Evolutionary conservation across 345 rosid species (phyloP), one percentile per base, ranked within the genome.

Genomic region (Camelina laxa): DNA sequence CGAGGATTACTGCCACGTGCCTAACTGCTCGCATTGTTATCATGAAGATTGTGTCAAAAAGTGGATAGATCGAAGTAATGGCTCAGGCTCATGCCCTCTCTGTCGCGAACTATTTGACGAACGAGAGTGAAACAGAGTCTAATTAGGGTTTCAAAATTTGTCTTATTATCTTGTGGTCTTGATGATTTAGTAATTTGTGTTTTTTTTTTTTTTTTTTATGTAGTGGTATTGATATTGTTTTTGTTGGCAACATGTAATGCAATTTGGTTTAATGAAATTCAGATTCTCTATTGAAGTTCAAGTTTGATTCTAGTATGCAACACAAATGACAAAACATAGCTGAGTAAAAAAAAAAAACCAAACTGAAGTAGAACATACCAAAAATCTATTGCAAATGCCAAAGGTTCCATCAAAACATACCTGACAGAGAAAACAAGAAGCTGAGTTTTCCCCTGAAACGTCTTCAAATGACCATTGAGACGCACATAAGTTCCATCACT

Each of bases 401-500:
- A n/a, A 53, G 15, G 1, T 11, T 27, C 30, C 30, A 19, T 6
- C 31, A 67, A 30, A 4, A 51, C 66, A 44, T 79, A 93, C 97
- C 97, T 93, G 21, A 87, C 92, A 74, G 95, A 87, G 80, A 94
- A 94, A 39, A 86, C 95, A 74, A 75, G 86, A 47, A 94, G 76
- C 77, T 87, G 97, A 14, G 54, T 81, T 44, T 67, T 77, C 9
- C 92, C 91, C 76, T 87, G 96, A 67, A 88, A 84, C 60, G 84
- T 86, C 80, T 82, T 88, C 84, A 94, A 74, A 80, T 84, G 89
- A 59, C 98, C 98, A 82, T 80, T 85, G 16, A 94, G 79, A 24
- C 97, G 91, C 60, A 86, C 93, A 72, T 91, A 94, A 36, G 78
- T 84, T 60, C 85, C 91, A 74, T 90, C 95, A 16, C 97, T 91